Percentiles rank a stretch among this genome's conserved stretches.
Conservation (phyloP, 2,329 filamentous ascomycete genomes). For the Clonostachys byssicola region DNA sequence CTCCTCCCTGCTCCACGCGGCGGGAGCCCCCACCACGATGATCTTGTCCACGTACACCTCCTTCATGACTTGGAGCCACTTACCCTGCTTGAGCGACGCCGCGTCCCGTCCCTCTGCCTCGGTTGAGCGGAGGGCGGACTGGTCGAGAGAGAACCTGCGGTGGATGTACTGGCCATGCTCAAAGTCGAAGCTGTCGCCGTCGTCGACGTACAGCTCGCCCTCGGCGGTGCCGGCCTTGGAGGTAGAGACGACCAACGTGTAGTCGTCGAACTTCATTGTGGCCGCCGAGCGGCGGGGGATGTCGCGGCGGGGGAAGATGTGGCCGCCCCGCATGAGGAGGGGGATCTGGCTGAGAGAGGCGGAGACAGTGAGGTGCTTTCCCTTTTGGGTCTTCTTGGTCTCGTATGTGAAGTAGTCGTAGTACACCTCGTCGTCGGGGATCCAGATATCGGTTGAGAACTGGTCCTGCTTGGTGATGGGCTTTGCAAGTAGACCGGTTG, state of each 20-base stretch:
- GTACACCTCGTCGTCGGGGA: slow-evolving; percentile 85
- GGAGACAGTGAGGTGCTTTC: slow-evolving; percentile 63
- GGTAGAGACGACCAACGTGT: slow-evolving; percentile 77
- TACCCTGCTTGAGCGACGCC: slow-evolving; percentile 53
- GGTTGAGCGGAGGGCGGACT: slow-evolving; percentile 60
- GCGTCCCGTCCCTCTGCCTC: slow-evolving; percentile 54
- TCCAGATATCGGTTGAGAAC: slow-evolving; percentile 72
- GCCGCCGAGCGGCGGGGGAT: slow-evolving; percentile 78
- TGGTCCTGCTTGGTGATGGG: slow-evolving; percentile 79
- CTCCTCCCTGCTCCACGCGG: slow-evolving; percentile 61
- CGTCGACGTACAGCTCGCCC: slow-evolving; percentile 85
- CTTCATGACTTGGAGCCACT: slow-evolving; percentile 76
- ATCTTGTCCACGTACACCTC: slow-evolving; percentile 79
- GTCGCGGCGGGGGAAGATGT: slow-evolving; percentile 88
- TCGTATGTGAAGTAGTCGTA: slow-evolving; percentile 95
- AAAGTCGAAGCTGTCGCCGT: slow-evolving; percentile 90
- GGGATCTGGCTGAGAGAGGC: slow-evolving; percentile 86
- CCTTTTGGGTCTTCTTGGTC: slow-evolving; percentile 63
- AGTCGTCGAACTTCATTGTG: slow-evolving; percentile 91
- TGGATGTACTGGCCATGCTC: slow-evolving; percentile 84
- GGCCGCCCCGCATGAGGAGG: slow-evolving; percentile 86
- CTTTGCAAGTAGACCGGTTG: slow-evolving; percentile 86
- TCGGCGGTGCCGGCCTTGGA: slow-evolving; percentile 58
- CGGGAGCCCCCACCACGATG: slow-evolving; percentile 75
- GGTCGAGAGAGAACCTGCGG: slow-evolving; percentile 67